phyloP scores from a whole-genome alignment of 2,329 filamentous ascomycete genomes.

The Xylariaceae sp. region DNA sequence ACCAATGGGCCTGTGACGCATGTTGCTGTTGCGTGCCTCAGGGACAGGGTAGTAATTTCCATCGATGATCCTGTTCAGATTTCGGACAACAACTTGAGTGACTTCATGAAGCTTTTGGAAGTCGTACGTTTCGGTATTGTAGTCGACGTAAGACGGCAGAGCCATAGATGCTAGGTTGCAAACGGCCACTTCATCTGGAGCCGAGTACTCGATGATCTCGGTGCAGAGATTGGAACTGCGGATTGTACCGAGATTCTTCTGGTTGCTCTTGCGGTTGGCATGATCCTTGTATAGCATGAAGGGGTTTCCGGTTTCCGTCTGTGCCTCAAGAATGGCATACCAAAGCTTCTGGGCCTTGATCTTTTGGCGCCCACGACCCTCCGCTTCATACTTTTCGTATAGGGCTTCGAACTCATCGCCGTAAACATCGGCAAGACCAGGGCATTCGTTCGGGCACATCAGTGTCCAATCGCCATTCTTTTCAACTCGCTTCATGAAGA shows the following conservation, averaged over 20 bases:
- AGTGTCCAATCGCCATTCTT: constrained; percentile 95
- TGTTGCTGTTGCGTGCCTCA: constrained; percentile 92
- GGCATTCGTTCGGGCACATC: constrained; percentile 96
- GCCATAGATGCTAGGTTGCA: constrained; percentile 96
- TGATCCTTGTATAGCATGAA: constrained; percentile 99
- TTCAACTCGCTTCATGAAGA: constrained; percentile 99
- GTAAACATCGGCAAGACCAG: constrained; percentile 91
- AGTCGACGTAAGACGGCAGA: constrained; percentile 85
- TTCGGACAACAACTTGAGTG: constrained; percentile 83
- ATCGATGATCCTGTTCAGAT: constrained; percentile 97
- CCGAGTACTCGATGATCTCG: constrained; percentile 95
- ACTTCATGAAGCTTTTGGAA: constrained; percentile 97
- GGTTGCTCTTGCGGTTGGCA: constrained; percentile 99
- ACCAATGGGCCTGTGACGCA: constrained; percentile 92
- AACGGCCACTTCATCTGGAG: constrained; percentile 95
- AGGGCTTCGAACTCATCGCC: constrained; percentile 95
- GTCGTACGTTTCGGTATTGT: constrained; percentile 78
- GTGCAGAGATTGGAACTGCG: constrained; percentile 98
- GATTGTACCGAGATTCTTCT: constrained; percentile 98
- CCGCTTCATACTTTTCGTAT: constrained; percentile 86
- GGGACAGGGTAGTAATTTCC: constrained; percentile 97
- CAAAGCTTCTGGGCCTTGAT: constrained; percentile 98
- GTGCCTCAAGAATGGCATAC: constrained; percentile 96
- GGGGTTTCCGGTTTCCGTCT: constrained; percentile 97
- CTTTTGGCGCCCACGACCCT: constrained; percentile 81